phyloP scores from a whole-genome alignment of 805 yeast genomes.

The Spathaspora girioi region DNA sequence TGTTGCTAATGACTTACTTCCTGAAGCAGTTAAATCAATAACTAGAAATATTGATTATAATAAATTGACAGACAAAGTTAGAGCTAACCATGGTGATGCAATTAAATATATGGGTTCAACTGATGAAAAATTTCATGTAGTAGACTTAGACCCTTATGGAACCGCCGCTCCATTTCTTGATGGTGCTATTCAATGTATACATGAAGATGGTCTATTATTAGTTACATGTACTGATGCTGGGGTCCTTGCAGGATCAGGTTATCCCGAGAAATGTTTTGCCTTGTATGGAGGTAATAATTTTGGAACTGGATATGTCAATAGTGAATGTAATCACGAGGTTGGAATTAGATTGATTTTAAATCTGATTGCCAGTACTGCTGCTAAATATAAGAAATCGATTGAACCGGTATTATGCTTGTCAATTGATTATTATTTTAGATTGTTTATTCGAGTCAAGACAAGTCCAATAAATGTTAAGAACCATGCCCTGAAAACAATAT shows the following conservation, averaged over 20 bases:
- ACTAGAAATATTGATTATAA: conserved; percentile 68
- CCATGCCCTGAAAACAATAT: conserved; percentile 71
- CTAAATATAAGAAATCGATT: conserved; percentile 79
- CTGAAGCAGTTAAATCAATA: conserved; percentile 82
- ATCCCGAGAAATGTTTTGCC: conserved; percentile 95
- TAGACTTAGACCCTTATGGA: conserved; percentile 97
- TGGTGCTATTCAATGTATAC: conserved; percentile 80
- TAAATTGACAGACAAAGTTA: conserved; percentile 51
- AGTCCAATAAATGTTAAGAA: conserved; percentile 82
- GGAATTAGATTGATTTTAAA: conserved; percentile 83
- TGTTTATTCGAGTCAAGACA: conserved; percentile 73
- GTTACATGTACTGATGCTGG: conserved; percentile 97
- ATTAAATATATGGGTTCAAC: conserved; percentile 65
- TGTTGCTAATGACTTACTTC: conserved; percentile 85
- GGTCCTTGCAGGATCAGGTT: conserved; percentile 91
- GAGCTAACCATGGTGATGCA: conserved; percentile 85
- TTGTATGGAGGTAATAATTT: conserved; percentile 90
- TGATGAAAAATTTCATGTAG: conserved; percentile 63
- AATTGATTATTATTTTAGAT: conserved; percentile 88
- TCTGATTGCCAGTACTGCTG: conserved; percentile 77
- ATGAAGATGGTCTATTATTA: conserved; percentile 78
- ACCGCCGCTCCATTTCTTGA: conserved; percentile 95
- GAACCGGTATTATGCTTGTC: conserved; percentile 85
- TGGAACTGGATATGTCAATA: conserved; percentile 47
- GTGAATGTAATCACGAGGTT: conserved; percentile 87